phyloP scores from a whole-genome alignment of 1,284 basidiomycete species.

The Hypsizygus ulmarius region DNA sequence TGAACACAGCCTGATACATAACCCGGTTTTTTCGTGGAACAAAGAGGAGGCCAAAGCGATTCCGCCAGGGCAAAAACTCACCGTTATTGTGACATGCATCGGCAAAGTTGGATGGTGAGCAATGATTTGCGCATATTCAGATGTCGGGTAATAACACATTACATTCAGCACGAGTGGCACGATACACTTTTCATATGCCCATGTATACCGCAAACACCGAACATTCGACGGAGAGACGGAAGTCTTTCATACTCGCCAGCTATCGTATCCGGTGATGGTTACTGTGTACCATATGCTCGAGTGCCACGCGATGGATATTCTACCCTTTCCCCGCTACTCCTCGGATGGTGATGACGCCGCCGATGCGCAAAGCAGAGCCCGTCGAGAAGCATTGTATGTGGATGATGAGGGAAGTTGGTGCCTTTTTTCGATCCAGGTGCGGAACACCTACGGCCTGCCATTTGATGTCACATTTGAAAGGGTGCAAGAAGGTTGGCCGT shows the following conservation, averaged over 20 bases:
- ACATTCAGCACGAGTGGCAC: conserved; percentile 66
- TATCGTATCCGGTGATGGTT: conserved; percentile 82
- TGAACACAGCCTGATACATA: conserved; percentile 77
- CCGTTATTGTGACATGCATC: conserved; percentile 70
- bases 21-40: conserved; percentile 82
- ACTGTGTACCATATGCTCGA: conserved; percentile 94
- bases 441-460: conserved; percentile 85
- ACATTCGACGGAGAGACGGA: conserved; percentile 32
- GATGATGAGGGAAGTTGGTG: conserved; percentile 70
- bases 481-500: conserved; percentile 52
- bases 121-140: conserved; percentile 1
- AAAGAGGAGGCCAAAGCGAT: conserved; percentile 56
- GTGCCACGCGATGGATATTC: conserved; percentile 76
- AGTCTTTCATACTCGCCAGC: conserved; percentile 78
- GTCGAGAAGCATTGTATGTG: conserved; percentile 32
- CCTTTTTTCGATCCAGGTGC: conserved; percentile 82
- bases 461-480: conserved; percentile 83
- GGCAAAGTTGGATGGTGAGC: conserved; percentile 90
- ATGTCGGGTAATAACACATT: neutral
- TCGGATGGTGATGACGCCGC: conserved; percentile 29
- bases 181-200: conserved; percentile 83
- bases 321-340: conserved; percentile 47
- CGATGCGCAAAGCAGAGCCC: conserved; percentile 11
- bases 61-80: conserved; percentile 66
- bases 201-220: conserved; percentile 47